Conservation (phyloP, 2,329 filamentous ascomycete genomes). For the Aspergillus felis region DNA sequence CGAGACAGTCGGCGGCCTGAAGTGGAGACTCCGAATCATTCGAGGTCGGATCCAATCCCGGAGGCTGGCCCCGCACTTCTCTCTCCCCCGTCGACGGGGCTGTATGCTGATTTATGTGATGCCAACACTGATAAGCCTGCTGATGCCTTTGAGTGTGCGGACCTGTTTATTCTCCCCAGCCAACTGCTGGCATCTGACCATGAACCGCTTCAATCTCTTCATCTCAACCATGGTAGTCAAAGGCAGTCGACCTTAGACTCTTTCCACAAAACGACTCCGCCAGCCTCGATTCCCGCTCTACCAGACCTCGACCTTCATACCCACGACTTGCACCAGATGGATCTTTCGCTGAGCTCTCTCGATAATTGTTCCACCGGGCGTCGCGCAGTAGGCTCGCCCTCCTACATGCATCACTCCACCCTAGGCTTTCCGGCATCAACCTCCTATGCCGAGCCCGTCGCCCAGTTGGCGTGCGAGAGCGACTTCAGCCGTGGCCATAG, state of each 20-base stretch:
- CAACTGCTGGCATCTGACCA: background rate
- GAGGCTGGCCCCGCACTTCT: background rate
- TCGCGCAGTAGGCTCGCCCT: background rate
- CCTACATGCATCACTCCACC: background rate
- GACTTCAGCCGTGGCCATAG: background rate
- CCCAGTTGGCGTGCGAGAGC: background rate
- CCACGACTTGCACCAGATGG: background rate
- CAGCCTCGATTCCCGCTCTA: background rate
- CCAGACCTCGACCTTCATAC: background rate
- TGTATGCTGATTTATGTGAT: background rate
- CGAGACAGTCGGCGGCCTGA: background rate
- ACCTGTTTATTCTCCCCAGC: background rate
- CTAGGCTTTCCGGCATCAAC: background rate
- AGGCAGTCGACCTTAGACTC: background rate
- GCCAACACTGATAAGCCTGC: background rate
- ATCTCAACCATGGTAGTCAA: background rate
- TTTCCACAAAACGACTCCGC: background rate
- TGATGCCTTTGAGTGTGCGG: background rate
- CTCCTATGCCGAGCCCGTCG: background rate
- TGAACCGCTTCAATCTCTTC: background rate
- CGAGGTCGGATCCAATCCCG: background rate
- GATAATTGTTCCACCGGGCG: background rate
- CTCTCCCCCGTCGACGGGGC: background rate
- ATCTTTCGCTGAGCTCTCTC: background rate
- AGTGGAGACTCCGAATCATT: background rate